Evolutionary conservation across 1,139 yeast species (phyloP).

Genomic region (Pichia sp.): DNA sequence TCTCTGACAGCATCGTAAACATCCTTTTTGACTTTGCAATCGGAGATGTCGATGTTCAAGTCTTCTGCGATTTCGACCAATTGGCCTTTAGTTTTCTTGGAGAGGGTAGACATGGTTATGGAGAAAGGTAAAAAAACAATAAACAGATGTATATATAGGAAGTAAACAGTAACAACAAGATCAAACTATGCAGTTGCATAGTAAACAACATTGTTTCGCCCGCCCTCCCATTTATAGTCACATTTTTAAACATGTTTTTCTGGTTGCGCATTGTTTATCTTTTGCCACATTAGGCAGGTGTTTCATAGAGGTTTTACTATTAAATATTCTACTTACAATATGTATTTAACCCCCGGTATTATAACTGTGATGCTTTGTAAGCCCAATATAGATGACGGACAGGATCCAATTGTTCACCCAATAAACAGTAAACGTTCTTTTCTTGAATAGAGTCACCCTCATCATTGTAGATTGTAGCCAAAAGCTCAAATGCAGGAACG

Average conservation of each 20-base stretch:
- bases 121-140: background rate
- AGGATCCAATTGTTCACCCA: conserved; percentile 55
- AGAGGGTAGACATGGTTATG: conserved; percentile 19
- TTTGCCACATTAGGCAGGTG: conserved; percentile 1
- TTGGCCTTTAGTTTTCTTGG: conserved; percentile 29
- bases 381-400: conserved; percentile 66
- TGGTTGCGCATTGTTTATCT: conserved; percentile 1
- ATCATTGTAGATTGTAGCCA: conserved; percentile 44
- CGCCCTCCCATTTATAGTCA: background rate
- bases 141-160: background rate
- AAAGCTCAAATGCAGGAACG: conserved; percentile 59
- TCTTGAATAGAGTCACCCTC: conserved; percentile 34
- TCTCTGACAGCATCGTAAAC: conserved; percentile 20
- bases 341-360: too few species aligned
- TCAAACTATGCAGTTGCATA: background rate
- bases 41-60: conserved; percentile 21
- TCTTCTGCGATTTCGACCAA: conserved; percentile 28
- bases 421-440: conserved; percentile 38
- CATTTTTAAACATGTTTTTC: background rate
- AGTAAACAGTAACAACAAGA: background rate
- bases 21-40: conserved; percentile 25
- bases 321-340: too few species aligned
- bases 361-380: background rate
- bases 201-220: background rate
- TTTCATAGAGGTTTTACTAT: background rate